Base-by-base conservation (phyloP, 2,329 filamentous ascomycete species). In the Colletotrichum noveboracense region DNA sequence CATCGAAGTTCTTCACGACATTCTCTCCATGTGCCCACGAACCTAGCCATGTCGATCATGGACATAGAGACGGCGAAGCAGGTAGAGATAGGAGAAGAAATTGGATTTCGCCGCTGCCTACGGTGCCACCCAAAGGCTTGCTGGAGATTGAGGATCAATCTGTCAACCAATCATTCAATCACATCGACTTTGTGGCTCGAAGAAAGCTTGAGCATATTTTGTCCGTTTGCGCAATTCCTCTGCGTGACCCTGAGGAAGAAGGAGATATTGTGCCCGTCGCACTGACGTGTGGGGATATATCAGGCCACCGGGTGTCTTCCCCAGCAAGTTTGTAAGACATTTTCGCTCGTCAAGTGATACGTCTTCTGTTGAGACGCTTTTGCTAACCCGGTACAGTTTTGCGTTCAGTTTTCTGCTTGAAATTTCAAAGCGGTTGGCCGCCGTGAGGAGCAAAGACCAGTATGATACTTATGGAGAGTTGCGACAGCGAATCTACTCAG, bases 401-500 rank as follows among this genome's bases (percentile, higher is more conserved):
- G 61, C 61, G 6, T 65, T 65, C 21, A 16, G 34, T 8, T 65
- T 65, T 3, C 30, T 65, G 13, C 1, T 43, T 10, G 34, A 65
- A 3, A 65, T 65, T 7, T 14, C 32, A 0, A 43, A 43, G 34
- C 34, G 61, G 4, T 26, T 65, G 24, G 3, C 0, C 0, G 7
- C 10, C 0, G 3, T 4, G 10, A 12, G 0, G 3, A 21, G n/a
- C 43, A 48, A 48, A 13, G n/a, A 7, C n/a, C 43, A 26, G 5
- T 26, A 26, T 26, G 5, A 13, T 48, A 0, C 26, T 2, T 28
- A 2, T 26, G 16, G 55, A 4, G 0, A 2, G n/a, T 65, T 65
- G 30, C 30, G 7, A 2, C 6, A 3, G 8, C 3, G 61, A 43
- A 28, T 65, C 34, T 0, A 26, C 3, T 14, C 0, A 18, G 61